Evolutionary conservation across 495 filamentous ascomycete species (phyloP), one percentile per base, ranked within the genome.

Genomic region (Lophiostoma macrostomum): DNA sequence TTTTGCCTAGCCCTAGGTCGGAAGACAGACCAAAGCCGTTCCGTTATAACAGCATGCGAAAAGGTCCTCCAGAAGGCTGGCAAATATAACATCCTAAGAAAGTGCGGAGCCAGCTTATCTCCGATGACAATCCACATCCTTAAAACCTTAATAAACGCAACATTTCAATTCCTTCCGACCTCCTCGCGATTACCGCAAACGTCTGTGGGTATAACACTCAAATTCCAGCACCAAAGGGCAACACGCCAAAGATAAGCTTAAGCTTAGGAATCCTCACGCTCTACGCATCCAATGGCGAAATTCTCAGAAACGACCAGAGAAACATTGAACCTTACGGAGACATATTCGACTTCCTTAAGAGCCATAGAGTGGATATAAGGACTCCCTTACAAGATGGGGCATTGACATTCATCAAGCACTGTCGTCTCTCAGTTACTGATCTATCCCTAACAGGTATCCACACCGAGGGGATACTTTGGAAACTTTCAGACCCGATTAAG

Each of bases 401-500:
- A 39, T 23, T 50, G 8, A 50, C 19, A 38, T 50, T 50, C 19
- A 50, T 50, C 31, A 50, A 50, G 14, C 34, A 50, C 20, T 50
- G 46, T 25, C 46, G 34, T 2, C 19, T 50, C n/a, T 3, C 46
- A 19, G 32, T 23, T 25, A 19, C 11, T 23, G 3, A 18, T n/a
- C 46, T 50, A 24, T 50, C 32, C 2, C 2, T 5, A 3, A 20
- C 28, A 5, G 46, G 46, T 27, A 39, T 50, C 14, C 2, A 36
- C 27, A 39, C 46, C 20, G 7, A 5, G 7, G 46, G 46, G 2
- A 25, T 38, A 3, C 46, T 50, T 18, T 50, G 34, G 46, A 50
- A 50, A 27, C 13, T 50, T 12, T 50, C 13, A 13, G 30, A 50
- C 16, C 16, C 6, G 14, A 50, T 50, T 22, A 6, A 14, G 43